Evolutionary conservation across 1,139 yeast genomes (phyloP), one percentile per base, ranked within the genome.

Genomic region (Protomyces macrosporus): DNA sequence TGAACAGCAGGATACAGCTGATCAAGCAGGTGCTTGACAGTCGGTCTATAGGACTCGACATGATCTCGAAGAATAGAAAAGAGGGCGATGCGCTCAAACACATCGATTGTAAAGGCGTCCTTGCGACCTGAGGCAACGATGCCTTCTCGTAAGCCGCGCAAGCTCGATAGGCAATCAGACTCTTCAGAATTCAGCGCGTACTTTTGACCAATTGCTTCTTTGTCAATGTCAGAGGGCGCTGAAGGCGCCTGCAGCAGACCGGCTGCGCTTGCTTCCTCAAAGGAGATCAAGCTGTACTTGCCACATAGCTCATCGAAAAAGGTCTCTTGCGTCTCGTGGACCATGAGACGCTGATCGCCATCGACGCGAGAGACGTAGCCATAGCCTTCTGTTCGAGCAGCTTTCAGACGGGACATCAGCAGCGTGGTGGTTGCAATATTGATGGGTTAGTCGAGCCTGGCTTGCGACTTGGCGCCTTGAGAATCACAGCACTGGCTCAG

Each of bases 1-100:
- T 14, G 7, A 9, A 42, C 30, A 4, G 16, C 48, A 12, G 64
- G 63, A 32, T 67, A 66, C 35, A 70, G 53, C 34, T 61, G 64
- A 42, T 66, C 67, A 34, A 70, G 66, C 16, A 70, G 65, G 30
- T 65, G 60, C 37, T 61, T 55, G 58, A 69, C 51, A 9, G 69
- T 65, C 0, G 70, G 71, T 14, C 69, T 57, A 54, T 69, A 71
- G 1, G 68, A 61, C 50, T 69, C 69, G 54, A 60, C 56, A 37
- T 70, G 70, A n/a, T 69, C 71, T 14, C 61, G 55, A 45, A 68
- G 60, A 10, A 68, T 70, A 6, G 69, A 64, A 34, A 66, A 66
- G 36, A 68, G 65, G 50, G 68, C 68, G 10, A 69, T 37, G 56
- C 53, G 35, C 66, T 67, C 53, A 66, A 66, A 54, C 65, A 65